Conservation (phyloP, 805 yeast genomes). For the Cyberlindnera petersonii region DNA sequence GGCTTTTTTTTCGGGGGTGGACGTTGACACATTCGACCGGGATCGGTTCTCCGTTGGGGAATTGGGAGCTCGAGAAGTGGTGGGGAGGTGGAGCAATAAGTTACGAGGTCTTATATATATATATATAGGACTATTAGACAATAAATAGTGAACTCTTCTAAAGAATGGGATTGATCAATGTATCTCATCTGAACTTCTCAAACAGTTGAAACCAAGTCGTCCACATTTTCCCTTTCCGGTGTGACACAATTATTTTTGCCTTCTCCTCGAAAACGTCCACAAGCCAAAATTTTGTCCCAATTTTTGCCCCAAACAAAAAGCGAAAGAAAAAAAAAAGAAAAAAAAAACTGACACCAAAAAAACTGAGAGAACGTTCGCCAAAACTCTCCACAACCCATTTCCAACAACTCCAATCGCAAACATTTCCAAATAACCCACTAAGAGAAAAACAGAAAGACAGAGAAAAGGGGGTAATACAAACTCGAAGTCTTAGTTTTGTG, state of each 20-base stretch:
- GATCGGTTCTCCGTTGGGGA: conserved; percentile 1
- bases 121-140: too few species aligned
- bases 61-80: too few species aligned
- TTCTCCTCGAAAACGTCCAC: conserved; percentile 1
- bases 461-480: background rate
- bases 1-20: conserved; percentile 2
- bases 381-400: background rate
- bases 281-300: background rate
- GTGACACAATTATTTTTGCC: conserved; percentile 9
- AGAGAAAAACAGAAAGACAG: background rate
- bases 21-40: conserved; percentile 8
- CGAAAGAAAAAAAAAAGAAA: background rate
- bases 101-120: too few species aligned
- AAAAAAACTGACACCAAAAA: conserved; percentile 13
- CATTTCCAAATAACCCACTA: background rate
- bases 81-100: too few species aligned
- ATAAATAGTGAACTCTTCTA: too few species aligned
- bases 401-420: background rate
- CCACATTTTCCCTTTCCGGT: conserved; percentile 2
- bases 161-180: too few species aligned
- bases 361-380: background rate
- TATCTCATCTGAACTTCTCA: too few species aligned
- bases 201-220: too few species aligned
- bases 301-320: background rate
- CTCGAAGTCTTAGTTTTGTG: background rate